These are phyloP conservation scores for Rhizoctonia solani DNA, from an alignment of 1,284 basidiomycete genomes.

Conservation along the genomic window DNA sequence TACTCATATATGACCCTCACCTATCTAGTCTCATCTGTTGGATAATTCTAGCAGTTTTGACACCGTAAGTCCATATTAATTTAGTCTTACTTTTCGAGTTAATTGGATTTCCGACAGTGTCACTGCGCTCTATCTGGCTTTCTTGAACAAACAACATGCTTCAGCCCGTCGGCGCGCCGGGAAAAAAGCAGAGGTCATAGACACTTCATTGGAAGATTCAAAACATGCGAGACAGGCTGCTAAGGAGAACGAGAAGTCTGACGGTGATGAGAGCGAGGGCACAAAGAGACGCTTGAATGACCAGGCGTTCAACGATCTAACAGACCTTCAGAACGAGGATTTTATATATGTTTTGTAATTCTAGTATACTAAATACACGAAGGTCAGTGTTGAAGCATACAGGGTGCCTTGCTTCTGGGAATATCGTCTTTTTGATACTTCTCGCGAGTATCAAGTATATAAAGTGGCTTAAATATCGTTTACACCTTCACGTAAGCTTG, in stretches of 20 bases:
- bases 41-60: constrained; percentile 46
- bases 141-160: constrained; percentile 51
- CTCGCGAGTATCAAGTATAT: too few species aligned
- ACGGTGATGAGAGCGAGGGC: constrained; percentile 40
- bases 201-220: constrained; percentile 51
- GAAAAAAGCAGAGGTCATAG: constrained; percentile 48
- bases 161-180: constrained; percentile 47
- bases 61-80: constrained; percentile 40
- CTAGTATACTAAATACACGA: neutral
- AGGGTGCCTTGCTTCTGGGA: too few species aligned
- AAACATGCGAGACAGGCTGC: constrained; percentile 39
- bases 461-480: too few species aligned
- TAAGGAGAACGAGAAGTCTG: constrained; percentile 37
- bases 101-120: constrained; percentile 31
- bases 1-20: neutral
- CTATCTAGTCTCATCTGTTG: constrained; percentile 46
- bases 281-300: constrained; percentile 45
- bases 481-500: too few species aligned
- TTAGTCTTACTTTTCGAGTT: neutral
- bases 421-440: too few species aligned
- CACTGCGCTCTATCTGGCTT: constrained; percentile 50
- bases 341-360: constrained; percentile 51
- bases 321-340: constrained; percentile 53
- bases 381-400: too few species aligned
- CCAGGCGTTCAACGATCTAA: constrained; percentile 53